Conservation (phyloP, 2,329 filamentous ascomycete species). For the Trichoderma lentiforme region DNA sequence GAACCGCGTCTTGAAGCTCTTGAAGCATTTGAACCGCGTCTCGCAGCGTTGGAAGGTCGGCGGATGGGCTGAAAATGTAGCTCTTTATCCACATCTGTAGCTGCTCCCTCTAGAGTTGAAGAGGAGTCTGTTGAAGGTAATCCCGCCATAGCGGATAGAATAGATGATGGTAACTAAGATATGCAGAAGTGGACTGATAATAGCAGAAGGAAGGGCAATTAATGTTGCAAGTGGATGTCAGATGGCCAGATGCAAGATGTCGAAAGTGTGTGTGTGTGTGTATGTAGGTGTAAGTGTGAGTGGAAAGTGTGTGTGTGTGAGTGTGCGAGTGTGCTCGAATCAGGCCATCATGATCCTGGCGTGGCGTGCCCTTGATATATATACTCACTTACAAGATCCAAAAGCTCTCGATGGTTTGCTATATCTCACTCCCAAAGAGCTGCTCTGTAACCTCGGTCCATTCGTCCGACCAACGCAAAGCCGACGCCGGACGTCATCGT, state of each 20-base stretch:
- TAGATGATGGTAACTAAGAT: neutral
- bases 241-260: neutral
- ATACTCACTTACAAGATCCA: neutral
- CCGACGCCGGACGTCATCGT: conserved; percentile 8
- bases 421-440: neutral
- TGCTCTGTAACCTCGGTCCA: conserved; percentile 16
- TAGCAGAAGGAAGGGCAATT: neutral
- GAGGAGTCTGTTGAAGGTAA: neutral
- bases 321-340: conserved; percentile 12
- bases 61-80: neutral
- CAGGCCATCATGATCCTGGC: neutral
- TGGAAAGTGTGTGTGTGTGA: neutral
- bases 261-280: neutral
- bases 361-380: conserved; percentile 12
- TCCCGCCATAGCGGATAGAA: neutral
- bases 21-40: neutral
- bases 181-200: neutral
- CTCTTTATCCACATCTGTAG: neutral
- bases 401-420: neutral
- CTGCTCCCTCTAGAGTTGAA: neutral
- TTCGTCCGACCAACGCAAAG: conserved; percentile 3
- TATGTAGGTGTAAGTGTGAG: neutral
- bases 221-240: neutral
- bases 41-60: neutral
- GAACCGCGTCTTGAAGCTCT: neutral